Evolutionary conservation across 164 flowering plant species (phyloP), one percentile per base, ranked within the genome.

Genomic region (Liquidambar formosana): DNA sequence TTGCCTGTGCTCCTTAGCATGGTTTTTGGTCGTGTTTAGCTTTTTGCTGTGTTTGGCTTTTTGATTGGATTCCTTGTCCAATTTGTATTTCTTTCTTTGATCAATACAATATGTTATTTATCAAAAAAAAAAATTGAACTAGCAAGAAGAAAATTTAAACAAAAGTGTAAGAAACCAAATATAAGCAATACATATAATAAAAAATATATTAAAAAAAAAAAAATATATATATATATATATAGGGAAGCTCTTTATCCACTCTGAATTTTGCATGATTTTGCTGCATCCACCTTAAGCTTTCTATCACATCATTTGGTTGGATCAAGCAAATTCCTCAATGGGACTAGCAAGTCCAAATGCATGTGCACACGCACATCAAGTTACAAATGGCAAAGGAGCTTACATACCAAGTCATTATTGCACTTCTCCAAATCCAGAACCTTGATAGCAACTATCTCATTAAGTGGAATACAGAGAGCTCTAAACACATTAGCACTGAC

Each of bases 351-450:
- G 33, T 12, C 51, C 26, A 60, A 21, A 5, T 59, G 28, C 27
- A 18, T 18, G 16, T 21, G 19, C 28, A 26, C 15, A 49, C 27
- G 16, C 12, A 48, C 26, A 56, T 64, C 28, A 64, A 22, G 9
- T 18, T 16, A 12, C 48, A 10, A 61, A n/a, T 2, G 22, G 25
- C 18, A 23, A 70, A 71, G 25, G 15, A 73, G 22, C 41, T 26
- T 10, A 75, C 90, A 63, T 85, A 95, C 99, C 88, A 95, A 71
- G 73, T 91, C 97, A 89, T 81, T 91, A 64, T 88, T 89, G 84
- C 96, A 93, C 74, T 79, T 89, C 77, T 94, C 99, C 68, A 92
- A 83, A 82, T 94, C 97, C 75, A 94, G 82, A 77, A 89, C 94
- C 85, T 94, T 94, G 81, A 92, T 86, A 56, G 97, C 99, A 74